These are phyloP conservation scores for Botryosphaeria dothidea DNA, from an alignment of 2,329 filamentous ascomycete genomes.

Conservation along the genomic window DNA sequence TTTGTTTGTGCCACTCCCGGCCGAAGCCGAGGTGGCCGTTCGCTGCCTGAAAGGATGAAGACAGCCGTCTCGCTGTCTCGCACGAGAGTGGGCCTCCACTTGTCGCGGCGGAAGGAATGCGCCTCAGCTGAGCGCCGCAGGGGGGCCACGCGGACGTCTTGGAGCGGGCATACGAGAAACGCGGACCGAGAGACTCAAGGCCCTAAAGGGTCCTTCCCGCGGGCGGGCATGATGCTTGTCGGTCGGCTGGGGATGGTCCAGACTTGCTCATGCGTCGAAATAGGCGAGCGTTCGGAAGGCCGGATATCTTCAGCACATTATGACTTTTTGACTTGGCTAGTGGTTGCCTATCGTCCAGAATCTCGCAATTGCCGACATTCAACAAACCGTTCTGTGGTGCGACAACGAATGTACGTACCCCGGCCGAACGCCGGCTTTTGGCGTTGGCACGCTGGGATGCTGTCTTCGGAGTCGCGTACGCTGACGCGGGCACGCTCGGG, in stretches of 20 bases:
- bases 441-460: not conserved
- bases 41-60: not conserved
- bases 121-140: not conserved
- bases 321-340: not conserved
- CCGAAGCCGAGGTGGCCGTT: not conserved
- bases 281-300: not conserved
- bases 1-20: not conserved
- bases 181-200: not conserved
- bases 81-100: too few relatives aligned
- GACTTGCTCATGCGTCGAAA: not conserved
- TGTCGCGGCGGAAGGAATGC: not conserved
- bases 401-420: not conserved
- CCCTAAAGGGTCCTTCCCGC: not conserved
- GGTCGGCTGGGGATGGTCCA: not conserved
- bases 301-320: not conserved
- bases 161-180: not conserved
- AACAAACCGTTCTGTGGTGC: not conserved
- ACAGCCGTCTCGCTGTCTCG: not conserved
- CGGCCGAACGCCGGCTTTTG: not conserved
- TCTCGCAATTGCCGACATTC: not conserved
- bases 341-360: not conserved
- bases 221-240: conserved; percentile 7
- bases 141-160: not conserved
- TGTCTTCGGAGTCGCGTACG: not conserved
- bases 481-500: not conserved